A percentile compares a stretch with the other conserved stretches of the same genome.
phyloP scores from a whole-genome alignment of 2,329 filamentous ascomycete species.

The Aspergillus ustus region DNA sequence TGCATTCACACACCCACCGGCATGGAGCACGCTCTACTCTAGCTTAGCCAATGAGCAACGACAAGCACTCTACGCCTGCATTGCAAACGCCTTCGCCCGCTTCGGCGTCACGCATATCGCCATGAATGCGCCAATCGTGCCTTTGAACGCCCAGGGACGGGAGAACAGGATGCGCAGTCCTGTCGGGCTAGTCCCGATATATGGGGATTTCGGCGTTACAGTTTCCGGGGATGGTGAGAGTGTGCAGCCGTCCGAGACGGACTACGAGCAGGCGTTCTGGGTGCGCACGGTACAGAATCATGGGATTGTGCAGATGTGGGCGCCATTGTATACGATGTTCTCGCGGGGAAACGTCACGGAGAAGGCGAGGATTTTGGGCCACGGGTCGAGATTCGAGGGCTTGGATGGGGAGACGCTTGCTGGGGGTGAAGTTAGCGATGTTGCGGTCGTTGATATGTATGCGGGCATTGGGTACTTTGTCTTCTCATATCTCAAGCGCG shows the following conservation, averaged over 20 bases:
- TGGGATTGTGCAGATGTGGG: constrained; percentile 82
- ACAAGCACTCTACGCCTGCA: constrained; percentile 46
- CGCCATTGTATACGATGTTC: constrained; percentile 92
- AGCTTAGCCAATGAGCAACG: constrained; percentile 34
- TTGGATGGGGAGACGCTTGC: constrained; percentile 33
- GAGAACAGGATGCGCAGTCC: constrained; percentile 79
- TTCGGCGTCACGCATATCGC: constrained; percentile 60
- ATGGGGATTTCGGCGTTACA: constrained; percentile 73
- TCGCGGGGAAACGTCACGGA: constrained; percentile 87
- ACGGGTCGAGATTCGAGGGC: constrained; percentile 44
- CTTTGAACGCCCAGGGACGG: constrained; percentile 32
- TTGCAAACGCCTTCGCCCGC: constrained; percentile 45
- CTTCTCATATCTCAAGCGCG: constrained; percentile 77
- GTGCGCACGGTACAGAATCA: constrained; percentile 75
- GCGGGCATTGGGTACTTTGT: constrained; percentile 94
- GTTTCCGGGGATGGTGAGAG: constrained; percentile 23
- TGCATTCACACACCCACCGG: constrained; percentile 43
- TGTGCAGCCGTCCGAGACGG: constrained; percentile 44
- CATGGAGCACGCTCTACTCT: constrained; percentile 36
- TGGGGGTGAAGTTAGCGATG: constrained; percentile 30
- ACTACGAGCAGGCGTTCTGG: constrained; percentile 77
- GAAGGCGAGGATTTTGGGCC: constrained; percentile 72
- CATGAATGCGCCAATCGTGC: constrained; percentile 61
- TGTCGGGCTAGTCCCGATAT: constrained; percentile 68
- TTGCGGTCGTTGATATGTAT: constrained; percentile 74